These are phyloP conservation scores for Colletotrichum paranaense DNA, from an alignment of 2,329 filamentous ascomycete genomes.

Conservation along the genomic window DNA sequence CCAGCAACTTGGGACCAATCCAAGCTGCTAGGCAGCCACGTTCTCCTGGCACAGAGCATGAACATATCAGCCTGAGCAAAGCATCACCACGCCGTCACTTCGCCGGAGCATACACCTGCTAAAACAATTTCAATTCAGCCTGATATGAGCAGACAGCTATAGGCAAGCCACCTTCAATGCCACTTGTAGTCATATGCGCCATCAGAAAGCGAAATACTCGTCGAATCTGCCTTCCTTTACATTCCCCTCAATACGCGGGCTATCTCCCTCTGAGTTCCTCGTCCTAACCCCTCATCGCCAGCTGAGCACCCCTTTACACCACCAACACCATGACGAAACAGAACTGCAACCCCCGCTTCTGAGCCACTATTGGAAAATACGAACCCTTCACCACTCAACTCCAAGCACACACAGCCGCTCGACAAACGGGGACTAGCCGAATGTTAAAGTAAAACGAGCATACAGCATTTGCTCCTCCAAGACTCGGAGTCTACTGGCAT, in stretches of 20 bases:
- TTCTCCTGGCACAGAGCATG: no score
- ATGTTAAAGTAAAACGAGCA: slow-evolving; percentile 63
- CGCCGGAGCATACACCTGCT: no score
- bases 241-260: not conserved
- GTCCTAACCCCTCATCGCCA: slow-evolving; percentile 22
- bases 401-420: slow-evolving; percentile 54
- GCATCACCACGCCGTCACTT: no score
- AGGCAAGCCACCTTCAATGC: no score
- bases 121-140: no score
- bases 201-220: not conserved
- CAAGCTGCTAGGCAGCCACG: not conserved
- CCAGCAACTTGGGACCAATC: not conserved
- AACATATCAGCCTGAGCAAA: no score
- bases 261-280: not conserved
- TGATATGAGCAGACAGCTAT: no score
- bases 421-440: slow-evolving; percentile 61
- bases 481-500: slow-evolving; percentile 53
- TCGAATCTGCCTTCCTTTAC: not conserved
- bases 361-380: not conserved
- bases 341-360: slow-evolving; percentile 31
- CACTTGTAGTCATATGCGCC: no score
- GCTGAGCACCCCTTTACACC: not conserved
- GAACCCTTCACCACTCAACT: slow-evolving; percentile 49
- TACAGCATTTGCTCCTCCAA: slow-evolving; percentile 64
- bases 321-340: slow-evolving; percentile 27